phyloP scores from a whole-genome alignment of 805 yeast genomes.

The Wickerhamomyces ciferrii region DNA sequence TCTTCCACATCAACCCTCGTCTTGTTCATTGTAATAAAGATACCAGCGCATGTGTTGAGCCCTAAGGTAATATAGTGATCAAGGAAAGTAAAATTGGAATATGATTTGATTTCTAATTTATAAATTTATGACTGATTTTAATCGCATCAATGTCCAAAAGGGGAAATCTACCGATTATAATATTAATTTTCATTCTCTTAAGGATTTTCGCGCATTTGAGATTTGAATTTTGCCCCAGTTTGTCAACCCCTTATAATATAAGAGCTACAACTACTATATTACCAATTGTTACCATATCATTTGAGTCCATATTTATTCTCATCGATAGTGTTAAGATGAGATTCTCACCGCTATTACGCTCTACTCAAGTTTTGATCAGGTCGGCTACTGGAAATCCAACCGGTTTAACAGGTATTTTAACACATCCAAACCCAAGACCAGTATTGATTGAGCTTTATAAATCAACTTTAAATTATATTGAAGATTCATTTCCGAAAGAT shows the following conservation, averaged over 20 bases:
- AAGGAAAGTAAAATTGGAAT: too few relatives aligned
- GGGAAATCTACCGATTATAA: neutral
- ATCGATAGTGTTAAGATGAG: slow-evolving; percentile 24
- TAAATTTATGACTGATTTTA: neutral
- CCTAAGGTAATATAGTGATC: too few relatives aligned
- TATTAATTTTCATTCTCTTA: too few relatives aligned
- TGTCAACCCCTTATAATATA: too few relatives aligned
- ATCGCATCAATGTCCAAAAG: neutral
- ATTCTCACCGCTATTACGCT: slow-evolving; percentile 21
- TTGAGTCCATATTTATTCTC: too few relatives aligned
- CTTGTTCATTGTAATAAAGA: too few relatives aligned
- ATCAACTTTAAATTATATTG: slow-evolving; percentile 56
- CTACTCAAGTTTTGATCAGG: slow-evolving; percentile 47
- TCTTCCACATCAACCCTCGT: too few relatives aligned
- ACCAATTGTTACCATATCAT: too few relatives aligned
- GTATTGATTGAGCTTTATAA: slow-evolving; percentile 67
- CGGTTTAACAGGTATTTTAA: slow-evolving; percentile 72
- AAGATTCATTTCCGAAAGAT: slow-evolving; percentile 58
- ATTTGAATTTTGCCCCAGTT: too few relatives aligned
- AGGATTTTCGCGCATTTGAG: neutral
- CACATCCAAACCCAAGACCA: slow-evolving; percentile 83
- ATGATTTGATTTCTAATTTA: too few relatives aligned
- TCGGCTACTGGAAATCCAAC: slow-evolving; percentile 67
- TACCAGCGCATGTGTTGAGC: too few relatives aligned
- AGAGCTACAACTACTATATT: too few relatives aligned